Evolutionary conservation across 202 grass and related monocot genomes (phyloP).

Genomic region (Musa balbisiana): DNA sequence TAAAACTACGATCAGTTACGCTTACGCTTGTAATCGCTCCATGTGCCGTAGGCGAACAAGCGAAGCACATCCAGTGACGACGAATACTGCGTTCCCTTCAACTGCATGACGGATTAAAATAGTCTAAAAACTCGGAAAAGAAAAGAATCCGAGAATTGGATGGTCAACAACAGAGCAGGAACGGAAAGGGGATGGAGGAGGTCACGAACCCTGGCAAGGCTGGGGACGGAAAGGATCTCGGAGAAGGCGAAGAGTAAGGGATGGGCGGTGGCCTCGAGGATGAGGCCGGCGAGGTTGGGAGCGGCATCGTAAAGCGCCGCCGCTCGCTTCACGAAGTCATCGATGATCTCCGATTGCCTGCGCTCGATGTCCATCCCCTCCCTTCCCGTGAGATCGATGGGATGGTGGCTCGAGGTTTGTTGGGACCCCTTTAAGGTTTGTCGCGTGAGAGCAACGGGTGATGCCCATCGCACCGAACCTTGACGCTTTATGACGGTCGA

Average conservation of each 20-base stretch:
- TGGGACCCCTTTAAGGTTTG: no score
- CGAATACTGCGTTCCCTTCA: slow-evolving; percentile 65
- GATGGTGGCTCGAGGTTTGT: background rate
- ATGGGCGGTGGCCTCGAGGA: slow-evolving; percentile 89
- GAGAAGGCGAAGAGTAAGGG: slow-evolving; percentile 94
- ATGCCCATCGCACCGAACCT: no score
- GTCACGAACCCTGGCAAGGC: slow-evolving; percentile 54
- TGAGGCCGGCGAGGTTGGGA: slow-evolving; percentile 54
- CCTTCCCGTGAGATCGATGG: slow-evolving; percentile 3
- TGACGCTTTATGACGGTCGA: no score
- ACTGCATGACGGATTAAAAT: slow-evolving; percentile 37
- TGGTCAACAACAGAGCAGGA: background rate
- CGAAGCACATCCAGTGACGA: slow-evolving; percentile 84
- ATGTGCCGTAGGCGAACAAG: slow-evolving; percentile 90
- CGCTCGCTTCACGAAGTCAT: slow-evolving; percentile 70
- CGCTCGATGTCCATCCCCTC: slow-evolving; percentile 73
- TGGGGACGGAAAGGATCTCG: slow-evolving; percentile 76
- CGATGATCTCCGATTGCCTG: slow-evolving; percentile 86
- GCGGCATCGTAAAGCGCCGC: slow-evolving; percentile 47
- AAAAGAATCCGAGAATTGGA: background rate
- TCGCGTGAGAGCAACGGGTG: no score
- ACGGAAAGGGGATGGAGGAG: background rate
- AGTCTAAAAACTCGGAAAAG: slow-evolving; percentile 4
- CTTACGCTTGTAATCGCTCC: slow-evolving; percentile 96
- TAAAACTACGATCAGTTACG: background rate